phyloP scores from a whole-genome alignment of 495 filamentous ascomycete species.

The Penicillium argentinense region DNA sequence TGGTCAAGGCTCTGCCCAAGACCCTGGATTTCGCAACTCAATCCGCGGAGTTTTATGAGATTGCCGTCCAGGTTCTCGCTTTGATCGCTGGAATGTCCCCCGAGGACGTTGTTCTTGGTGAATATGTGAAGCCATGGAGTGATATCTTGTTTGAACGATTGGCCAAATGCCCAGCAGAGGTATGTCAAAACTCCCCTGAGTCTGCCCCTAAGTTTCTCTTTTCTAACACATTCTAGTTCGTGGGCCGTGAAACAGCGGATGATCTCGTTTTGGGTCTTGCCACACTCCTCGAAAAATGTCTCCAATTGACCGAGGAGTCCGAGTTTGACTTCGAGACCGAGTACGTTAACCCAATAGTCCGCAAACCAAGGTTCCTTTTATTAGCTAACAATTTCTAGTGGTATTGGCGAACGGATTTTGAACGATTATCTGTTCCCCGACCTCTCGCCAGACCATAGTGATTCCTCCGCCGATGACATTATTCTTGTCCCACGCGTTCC shows the following conservation, averaged over 20 bases:
- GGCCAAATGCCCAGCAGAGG: slow-evolving; percentile 50
- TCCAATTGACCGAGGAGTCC: slow-evolving; percentile 46
- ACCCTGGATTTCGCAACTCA: slow-evolving; percentile 41
- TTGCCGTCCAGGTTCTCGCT: slow-evolving; percentile 51
- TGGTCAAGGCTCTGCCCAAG: slow-evolving; percentile 49
- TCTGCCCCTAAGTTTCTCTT: neutral
- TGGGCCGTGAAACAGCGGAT: slow-evolving; percentile 52
- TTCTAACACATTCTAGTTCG: slow-evolving; percentile 34
- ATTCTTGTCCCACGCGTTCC: slow-evolving; percentile 38
- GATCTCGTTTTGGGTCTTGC: slow-evolving; percentile 48
- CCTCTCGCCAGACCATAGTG: slow-evolving; percentile 35
- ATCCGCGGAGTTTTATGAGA: slow-evolving; percentile 58
- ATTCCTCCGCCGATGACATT: neutral
- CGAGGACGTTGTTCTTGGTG: slow-evolving; percentile 48
- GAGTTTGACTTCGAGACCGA: slow-evolving; percentile 46
- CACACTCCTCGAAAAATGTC: slow-evolving; percentile 46
- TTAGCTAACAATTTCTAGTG: slow-evolving; percentile 20
- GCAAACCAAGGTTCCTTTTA: neutral
- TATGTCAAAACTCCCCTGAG: slow-evolving; percentile 12
- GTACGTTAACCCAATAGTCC: slow-evolving; percentile 15
- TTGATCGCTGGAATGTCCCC: slow-evolving; percentile 53
- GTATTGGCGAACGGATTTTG: slow-evolving; percentile 61
- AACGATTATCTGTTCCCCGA: slow-evolving; percentile 69
- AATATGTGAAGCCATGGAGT: slow-evolving; percentile 54
- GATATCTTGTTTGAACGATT: slow-evolving; percentile 44